A percentile compares a stretch with the other conserved stretches of the same genome.
Evolutionary conservation across 2,329 filamentous ascomycete species (phyloP).

Genomic region (Nakataea oryzae): DNA sequence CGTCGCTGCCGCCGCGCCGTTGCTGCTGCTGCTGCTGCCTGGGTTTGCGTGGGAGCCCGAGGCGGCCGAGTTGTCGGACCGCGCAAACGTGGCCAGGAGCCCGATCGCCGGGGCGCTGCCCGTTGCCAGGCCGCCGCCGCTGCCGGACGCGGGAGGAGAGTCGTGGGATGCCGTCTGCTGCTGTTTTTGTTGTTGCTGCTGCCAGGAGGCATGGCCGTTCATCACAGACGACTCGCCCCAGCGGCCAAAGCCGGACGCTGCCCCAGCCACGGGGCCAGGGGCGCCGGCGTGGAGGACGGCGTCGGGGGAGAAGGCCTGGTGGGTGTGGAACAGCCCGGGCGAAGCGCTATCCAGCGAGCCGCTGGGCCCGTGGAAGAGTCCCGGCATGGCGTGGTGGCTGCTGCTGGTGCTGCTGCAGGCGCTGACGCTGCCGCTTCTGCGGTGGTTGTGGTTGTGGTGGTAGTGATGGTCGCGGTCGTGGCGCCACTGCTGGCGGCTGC

Average conservation of each 20-base stretch:
- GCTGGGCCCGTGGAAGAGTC: background rate
- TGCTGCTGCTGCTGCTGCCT: background rate
- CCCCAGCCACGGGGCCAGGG: background rate
- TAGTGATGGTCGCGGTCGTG: background rate
- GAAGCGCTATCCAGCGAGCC: background rate
- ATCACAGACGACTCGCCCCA: background rate
- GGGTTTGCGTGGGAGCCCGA: background rate
- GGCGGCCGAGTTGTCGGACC: too few species aligned
- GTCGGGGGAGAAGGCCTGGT: background rate
- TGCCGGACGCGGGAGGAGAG: background rate
- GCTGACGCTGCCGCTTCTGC: background rate
- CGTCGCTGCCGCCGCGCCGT: background rate
- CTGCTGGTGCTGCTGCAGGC: background rate
- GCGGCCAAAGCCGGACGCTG: background rate
- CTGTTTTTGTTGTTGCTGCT: background rate
- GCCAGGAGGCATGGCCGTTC: background rate
- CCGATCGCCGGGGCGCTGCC: slow-evolving; percentile 2
- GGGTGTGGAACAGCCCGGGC: background rate
- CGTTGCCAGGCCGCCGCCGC: background rate
- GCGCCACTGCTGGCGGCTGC: background rate
- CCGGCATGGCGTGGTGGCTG: background rate
- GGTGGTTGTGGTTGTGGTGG: background rate
- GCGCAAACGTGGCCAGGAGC: slow-evolving; percentile 1
- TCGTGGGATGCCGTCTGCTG: background rate
- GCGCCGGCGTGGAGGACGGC: background rate